phyloP scores from a whole-genome alignment of 176 grass and related monocot genomes.

The Oryza rufipogon region DNA sequence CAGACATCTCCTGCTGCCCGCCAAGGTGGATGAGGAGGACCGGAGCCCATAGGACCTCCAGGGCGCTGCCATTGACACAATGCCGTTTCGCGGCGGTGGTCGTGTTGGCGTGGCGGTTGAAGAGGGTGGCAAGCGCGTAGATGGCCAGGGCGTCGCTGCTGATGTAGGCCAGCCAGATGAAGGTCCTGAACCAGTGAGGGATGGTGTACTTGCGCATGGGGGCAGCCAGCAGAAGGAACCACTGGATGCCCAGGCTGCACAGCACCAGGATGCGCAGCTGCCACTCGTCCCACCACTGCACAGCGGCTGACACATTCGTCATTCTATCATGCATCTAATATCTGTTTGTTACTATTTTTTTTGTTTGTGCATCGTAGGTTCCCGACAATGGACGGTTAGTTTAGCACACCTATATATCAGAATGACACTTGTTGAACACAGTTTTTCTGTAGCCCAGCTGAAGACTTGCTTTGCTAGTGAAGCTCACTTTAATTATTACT shows the following conservation, averaged over 20 bases:
- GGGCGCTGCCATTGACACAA: neutral
- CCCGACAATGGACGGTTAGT: no score
- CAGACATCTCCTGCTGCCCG: neutral
- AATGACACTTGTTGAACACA: no score
- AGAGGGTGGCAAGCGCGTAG: conserved; percentile 15
- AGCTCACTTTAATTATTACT: no score
- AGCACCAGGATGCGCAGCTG: conserved; percentile 23
- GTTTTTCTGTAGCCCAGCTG: no score
- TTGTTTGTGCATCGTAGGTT: no score
- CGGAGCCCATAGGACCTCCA: conserved; percentile 24
- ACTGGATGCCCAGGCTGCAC: neutral
- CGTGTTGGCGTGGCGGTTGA: conserved; percentile 22
- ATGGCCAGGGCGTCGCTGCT: conserved; percentile 20
- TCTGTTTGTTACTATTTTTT: no score
- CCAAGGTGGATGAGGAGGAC: neutral
- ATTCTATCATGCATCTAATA: no score
- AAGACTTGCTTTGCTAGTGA: no score
- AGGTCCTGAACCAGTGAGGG: neutral
- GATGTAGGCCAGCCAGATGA: conserved; percentile 20
- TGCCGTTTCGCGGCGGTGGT: no score
- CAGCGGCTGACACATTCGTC: no score
- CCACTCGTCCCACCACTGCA: conserved; percentile 29
- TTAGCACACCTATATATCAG: no score
- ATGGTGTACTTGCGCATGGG: neutral
- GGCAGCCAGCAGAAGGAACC: neutral